Conservation (phyloP, 2,329 filamentous ascomycete species). For the Gnomoniopsis smithogilvyi region DNA sequence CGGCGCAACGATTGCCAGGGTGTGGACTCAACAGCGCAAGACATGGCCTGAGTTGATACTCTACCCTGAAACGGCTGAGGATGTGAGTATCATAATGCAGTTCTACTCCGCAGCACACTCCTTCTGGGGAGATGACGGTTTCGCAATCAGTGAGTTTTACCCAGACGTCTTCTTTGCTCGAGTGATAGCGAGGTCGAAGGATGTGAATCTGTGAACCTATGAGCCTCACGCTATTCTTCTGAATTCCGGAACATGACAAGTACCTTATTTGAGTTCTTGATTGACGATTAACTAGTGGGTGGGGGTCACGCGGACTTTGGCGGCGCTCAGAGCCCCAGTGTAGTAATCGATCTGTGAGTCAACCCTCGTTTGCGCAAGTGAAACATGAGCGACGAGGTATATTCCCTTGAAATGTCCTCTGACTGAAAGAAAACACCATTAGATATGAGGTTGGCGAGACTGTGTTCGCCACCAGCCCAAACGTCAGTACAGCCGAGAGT, state of each 20-base stretch:
- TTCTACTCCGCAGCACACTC: constrained; percentile 10
- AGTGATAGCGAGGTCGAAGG: too few species aligned
- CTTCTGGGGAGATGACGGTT: constrained; percentile 13
- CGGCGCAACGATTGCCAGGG: constrained; percentile 8
- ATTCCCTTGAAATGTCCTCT: neutral
- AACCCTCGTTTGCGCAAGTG: neutral
- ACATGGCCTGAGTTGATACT: constrained; percentile 12
- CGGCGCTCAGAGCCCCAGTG: constrained; percentile 11
- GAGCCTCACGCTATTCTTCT: neutral
- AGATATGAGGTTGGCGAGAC: constrained; percentile 6
- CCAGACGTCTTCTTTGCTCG: neutral
- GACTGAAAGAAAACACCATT: neutral
- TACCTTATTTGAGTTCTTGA: neutral
- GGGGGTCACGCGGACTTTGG: constrained; percentile 12
- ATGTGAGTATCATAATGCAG: constrained; percentile 14
- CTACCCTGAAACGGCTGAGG: constrained; percentile 5
- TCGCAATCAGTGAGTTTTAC: constrained; percentile 8
- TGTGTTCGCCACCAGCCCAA: neutral
- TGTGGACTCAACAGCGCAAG: constrained; percentile 13
- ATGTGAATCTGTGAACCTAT: too few species aligned
- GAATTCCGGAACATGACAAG: too few species aligned
- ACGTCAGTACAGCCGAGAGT: neutral
- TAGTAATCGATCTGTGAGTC: constrained; percentile 10
- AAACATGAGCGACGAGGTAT: neutral
- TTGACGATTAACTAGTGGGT: neutral